Base-by-base conservation (phyloP, 306 rosid genomes). In the Cicer pinnatifidum region DNA sequence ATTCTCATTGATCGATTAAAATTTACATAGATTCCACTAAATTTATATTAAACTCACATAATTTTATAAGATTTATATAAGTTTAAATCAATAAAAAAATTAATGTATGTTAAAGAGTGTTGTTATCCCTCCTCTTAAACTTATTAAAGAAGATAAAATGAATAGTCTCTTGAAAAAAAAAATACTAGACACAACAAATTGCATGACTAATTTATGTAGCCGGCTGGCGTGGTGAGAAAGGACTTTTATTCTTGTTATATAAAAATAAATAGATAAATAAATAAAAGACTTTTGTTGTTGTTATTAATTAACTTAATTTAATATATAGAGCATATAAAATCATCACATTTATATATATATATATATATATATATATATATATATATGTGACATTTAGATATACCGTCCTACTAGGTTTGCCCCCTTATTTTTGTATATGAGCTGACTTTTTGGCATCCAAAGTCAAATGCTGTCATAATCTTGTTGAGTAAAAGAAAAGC, bases 21-120 rank as follows among this genome's bases (percentile, higher is more conserved):
- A 28, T 28, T 28, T 0, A 3, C 35, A 3, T 3, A 3, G 0
- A 3, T 3, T 28, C 0, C 0, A 28, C 0, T 3, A 28, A 28
- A 28, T 28, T 28, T 28, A 28, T 28, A 28, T 3, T 28, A 0
- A 3, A 28, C 35, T 28, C 35, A 3, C 0, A 28, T 28, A 0
- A 28, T 28, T 28, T 0, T 0, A 0, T 3, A 28, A 5, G 0
- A 28, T 3, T 0, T 28, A 28, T 28, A 28, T 28, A 28, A 28
- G 3, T 28, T 28, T 28, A 3, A 3, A 28, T 0, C 5, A 28
- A 28, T 28, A 0, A 3, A 28, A 28, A 28, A 28, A n/a, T n/a
- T 3, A 28, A 3, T 28, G 0, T 3, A 3, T 28, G 5, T 28
- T 28, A 3, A 4, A 28, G 5, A 28, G 0, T 28, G 5, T 28